phyloP scores from a whole-genome alignment of 768 basidiomycete genomes.

The Artomyces pyxidatus region DNA sequence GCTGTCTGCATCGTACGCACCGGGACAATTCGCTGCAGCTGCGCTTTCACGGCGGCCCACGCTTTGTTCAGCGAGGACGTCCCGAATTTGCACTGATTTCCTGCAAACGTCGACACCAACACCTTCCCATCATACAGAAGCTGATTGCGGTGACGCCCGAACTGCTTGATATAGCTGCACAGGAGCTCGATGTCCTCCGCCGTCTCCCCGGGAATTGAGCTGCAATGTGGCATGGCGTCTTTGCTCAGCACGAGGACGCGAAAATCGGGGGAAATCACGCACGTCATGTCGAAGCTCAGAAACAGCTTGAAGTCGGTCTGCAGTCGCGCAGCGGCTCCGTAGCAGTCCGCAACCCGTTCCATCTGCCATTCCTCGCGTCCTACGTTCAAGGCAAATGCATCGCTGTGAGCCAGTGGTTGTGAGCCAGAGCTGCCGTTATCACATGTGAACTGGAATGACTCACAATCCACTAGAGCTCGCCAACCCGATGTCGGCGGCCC shows the following conservation, averaged over 20 bases:
- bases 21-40: constrained; percentile 22
- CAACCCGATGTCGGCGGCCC: constrained; percentile 24
- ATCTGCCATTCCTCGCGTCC: constrained; percentile 21
- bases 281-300: constrained; percentile 32
- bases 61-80: constrained; percentile 16
- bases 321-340: constrained; percentile 44
- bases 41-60: constrained; percentile 22
- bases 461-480: constrained; percentile 22
- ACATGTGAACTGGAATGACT: neutral
- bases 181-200: constrained; percentile 16
- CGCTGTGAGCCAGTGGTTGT: constrained; percentile 5
- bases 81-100: constrained; percentile 28
- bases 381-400: constrained; percentile 20
- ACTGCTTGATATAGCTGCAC: constrained; percentile 21
- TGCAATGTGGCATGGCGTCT: constrained; percentile 16
- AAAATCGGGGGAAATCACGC: constrained; percentile 3
- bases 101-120: constrained; percentile 31
- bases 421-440: neutral
- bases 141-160: constrained; percentile 25
- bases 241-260: neutral
- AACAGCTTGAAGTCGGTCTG: constrained; percentile 26
- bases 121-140: constrained; percentile 22
- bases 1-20: constrained; percentile 7
- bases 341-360: constrained; percentile 23
- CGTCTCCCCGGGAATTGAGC: constrained; percentile 19